Percentiles rank a stretch among this genome's conserved stretches.
Conservation (phyloP, 352 stramenopile genomes). For the Pythium utonaiense region DNA sequence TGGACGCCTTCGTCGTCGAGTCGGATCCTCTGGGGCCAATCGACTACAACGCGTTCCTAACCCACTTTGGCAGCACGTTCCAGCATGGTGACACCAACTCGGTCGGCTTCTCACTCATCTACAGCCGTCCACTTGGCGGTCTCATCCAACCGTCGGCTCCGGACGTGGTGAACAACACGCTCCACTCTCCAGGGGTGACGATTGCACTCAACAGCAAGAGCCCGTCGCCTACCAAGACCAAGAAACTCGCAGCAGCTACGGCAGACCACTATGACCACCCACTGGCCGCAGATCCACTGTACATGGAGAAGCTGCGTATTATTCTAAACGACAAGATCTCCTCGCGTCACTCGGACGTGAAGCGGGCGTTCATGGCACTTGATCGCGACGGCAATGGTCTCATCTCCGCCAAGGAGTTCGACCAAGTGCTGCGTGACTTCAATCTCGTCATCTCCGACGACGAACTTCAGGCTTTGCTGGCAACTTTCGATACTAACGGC, state of each 20-base stretch:
- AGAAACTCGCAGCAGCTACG: not conserved
- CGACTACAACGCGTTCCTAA: slow-evolving; percentile 66
- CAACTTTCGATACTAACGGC: slow-evolving; percentile 32
- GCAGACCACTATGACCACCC: not conserved
- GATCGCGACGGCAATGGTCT: slow-evolving; percentile 42
- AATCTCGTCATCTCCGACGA: slow-evolving; percentile 37
- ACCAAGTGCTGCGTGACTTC: slow-evolving; percentile 46
- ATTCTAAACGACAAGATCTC: slow-evolving; percentile 54
- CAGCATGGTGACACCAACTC: slow-evolving; percentile 63
- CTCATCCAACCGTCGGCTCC: slow-evolving; percentile 23
- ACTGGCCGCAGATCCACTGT: slow-evolving; percentile 29
- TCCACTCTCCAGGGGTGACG: slow-evolving; percentile 49
- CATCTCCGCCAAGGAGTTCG: slow-evolving; percentile 43
- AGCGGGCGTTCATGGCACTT: slow-evolving; percentile 42
- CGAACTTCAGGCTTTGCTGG: slow-evolving; percentile 35
- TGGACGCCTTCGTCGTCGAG: slow-evolving; percentile 43
- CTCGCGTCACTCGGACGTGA: slow-evolving; percentile 35
- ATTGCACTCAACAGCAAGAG: slow-evolving; percentile 25
- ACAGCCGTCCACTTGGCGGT: slow-evolving; percentile 11
- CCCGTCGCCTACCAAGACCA: slow-evolving; percentile 11
- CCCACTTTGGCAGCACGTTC: slow-evolving; percentile 58
- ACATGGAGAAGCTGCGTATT: slow-evolving; percentile 64
- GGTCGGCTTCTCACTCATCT: slow-evolving; percentile 56
- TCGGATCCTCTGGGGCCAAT: slow-evolving; percentile 12
- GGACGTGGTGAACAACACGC: slow-evolving; percentile 39